Evolutionary conservation across 164 flowering plant genomes (phyloP).

Genomic region (Berberis vulgaris): DNA sequence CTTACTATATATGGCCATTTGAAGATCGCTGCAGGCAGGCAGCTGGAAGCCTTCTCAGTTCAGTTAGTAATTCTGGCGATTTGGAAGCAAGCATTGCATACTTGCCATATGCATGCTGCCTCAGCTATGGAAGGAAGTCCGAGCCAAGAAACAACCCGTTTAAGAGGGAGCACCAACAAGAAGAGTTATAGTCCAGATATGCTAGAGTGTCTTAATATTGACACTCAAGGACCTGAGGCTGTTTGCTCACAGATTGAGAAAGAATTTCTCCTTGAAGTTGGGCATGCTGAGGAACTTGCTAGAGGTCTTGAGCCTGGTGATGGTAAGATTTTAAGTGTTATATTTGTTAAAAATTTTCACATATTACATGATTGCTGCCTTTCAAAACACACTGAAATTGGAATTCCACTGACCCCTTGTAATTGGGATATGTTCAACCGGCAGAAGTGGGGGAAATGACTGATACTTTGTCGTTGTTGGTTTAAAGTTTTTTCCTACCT

Average conservation of each 20-base stretch:
- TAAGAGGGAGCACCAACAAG: conserved; percentile 30
- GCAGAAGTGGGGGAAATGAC: too few relatives aligned
- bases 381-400: too few relatives aligned
- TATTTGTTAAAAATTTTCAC: neutral
- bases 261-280: conserved; percentile 79
- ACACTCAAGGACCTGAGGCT: conserved; percentile 36
- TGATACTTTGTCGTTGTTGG: too few relatives aligned
- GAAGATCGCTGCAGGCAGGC: conserved; percentile 49
- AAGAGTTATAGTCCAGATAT: conserved; percentile 26
- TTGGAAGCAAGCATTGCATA: conserved; percentile 95
- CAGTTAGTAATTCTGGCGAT: conserved; percentile 91
- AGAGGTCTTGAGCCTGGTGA: conserved; percentile 49
- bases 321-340: conserved; percentile 32
- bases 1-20: neutral
- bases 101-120: conserved; percentile 85
- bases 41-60: conserved; percentile 86
- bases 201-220: conserved; percentile 28
- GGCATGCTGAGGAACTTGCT: conserved; percentile 79
- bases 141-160: conserved; percentile 35
- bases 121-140: conserved; percentile 87
- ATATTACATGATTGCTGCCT: too few relatives aligned
- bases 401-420: too few relatives aligned
- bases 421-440: too few relatives aligned
- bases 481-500: too few relatives aligned
- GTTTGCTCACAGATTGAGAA: conserved; percentile 59